Base-by-base conservation (phyloP, 2,329 filamentous ascomycete species). In the Penicillium psychrosexuale region DNA sequence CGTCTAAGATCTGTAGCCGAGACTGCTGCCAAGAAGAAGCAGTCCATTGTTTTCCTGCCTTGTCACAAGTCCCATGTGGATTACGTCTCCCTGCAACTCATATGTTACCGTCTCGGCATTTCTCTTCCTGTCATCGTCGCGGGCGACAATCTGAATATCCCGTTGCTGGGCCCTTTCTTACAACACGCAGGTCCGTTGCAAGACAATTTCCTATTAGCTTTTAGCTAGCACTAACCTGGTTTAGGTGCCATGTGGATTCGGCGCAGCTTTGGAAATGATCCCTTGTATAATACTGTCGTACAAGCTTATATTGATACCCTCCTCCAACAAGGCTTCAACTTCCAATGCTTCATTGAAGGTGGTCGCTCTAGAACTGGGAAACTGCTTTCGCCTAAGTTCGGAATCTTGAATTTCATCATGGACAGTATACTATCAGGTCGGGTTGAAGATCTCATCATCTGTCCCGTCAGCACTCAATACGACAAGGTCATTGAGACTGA, bases 401-500 rank as follows among this genome's bases (percentile, higher is more conserved):
- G 94, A 9, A 97, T 99, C 56, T 77, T 99, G 28, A 90, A 85
- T 66, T 99, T 97, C 66, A 83, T 97, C 37, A 77, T 99, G 17
- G 94, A 99, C 64, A 95, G 91, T 63, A 81, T 99, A 13, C 77
- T 97, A 6, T 95, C 90, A 0, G 91, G 92, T 0, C 83, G 92
- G 7, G 91, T 96, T 0, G 81, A 95, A 44, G 94, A 99, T 72
- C 87, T 91, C 31, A 89, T 97, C 39, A 91, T 99, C 49, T 96
- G 93, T 64, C 94, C 94, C 0, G 94, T 99, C 43, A 95, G 90
- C 72, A 97, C 92, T 0, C 94, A 99, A 70, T 99, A 99, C 69
- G 94, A 99, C 79, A 99, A 97, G 70, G 94, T 99, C 53, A 95
- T 99, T 56, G 94, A 99, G 73, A 96, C 95, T 0, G 91, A 96